Evolutionary conservation across 257 asterid species (phyloP).

Genomic region (Rauvolfia tetraphylla): DNA sequence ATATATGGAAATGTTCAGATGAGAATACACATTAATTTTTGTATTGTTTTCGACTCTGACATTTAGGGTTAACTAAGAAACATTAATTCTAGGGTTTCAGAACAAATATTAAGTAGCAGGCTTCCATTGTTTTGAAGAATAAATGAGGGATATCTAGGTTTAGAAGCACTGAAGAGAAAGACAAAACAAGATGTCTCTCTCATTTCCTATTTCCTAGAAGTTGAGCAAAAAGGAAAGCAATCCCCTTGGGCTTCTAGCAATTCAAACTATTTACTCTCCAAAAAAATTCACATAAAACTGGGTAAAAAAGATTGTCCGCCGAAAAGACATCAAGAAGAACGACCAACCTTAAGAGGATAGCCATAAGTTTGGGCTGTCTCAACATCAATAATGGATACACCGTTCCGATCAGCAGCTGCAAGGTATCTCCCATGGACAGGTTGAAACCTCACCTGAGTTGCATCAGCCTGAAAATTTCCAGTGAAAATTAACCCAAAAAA

Average conservation of each 20-base stretch:
- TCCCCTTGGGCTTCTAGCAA: not conserved
- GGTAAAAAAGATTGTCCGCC: not conserved
- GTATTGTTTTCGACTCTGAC: not conserved
- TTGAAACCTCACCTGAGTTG: conserved; percentile 36
- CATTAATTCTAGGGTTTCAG: not conserved
- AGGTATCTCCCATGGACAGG: conserved; percentile 32
- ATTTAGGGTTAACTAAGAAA: not conserved
- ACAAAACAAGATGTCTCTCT: not conserved
- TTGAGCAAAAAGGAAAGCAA: not conserved
- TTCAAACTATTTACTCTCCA: not conserved
- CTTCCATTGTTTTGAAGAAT: not conserved
- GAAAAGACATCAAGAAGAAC: not conserved
- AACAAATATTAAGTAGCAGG: not conserved
- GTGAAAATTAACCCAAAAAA: not conserved
- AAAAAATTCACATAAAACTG: not conserved
- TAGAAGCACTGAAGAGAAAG: not conserved
- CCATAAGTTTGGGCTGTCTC: conserved; percentile 32
- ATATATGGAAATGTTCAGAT: not conserved
- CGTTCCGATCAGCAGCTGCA: conserved; percentile 30
- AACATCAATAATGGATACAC: conserved; percentile 32
- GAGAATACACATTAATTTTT: not conserved
- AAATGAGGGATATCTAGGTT: not conserved
- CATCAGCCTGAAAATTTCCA: conserved; percentile 28
- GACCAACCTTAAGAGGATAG: conserved; percentile 28
- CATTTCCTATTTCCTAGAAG: too few species aligned